Evolutionary conservation across 75 land plant genomes (phyloP).

Genomic region (Picea glauca): DNA sequence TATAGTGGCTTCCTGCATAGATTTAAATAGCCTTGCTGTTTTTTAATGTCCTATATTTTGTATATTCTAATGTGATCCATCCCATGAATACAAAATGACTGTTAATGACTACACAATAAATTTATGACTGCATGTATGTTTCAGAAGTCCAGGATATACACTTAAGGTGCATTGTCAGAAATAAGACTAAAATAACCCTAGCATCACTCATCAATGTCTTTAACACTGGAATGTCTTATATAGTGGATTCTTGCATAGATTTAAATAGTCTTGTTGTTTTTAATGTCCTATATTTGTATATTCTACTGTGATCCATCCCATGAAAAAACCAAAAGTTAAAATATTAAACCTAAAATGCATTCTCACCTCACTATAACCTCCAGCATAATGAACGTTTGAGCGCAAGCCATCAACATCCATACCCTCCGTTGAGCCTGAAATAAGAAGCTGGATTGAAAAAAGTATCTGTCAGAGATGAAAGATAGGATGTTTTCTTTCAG

Average conservation of each 20-base stretch:
- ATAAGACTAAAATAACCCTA: no score
- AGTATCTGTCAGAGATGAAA: not conserved
- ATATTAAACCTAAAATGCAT: no score
- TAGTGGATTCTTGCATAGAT: no score
- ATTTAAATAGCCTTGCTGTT: no score
- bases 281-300: not conserved
- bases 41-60: not conserved
- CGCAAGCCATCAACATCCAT: conserved; percentile 83
- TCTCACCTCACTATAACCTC: conserved; percentile 75
- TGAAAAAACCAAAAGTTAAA: not conserved
- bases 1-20: no score
- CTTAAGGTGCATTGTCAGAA: not conserved
- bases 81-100: not conserved
- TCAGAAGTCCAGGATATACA: not conserved
- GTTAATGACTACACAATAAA: no score
- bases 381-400: conserved; percentile 63
- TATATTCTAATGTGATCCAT: not conserved
- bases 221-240: no score
- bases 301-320: no score
- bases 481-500: not conserved
- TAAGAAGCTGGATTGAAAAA: conserved; percentile 53
- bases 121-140: not conserved
- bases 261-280: no score
- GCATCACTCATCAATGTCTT: no score
- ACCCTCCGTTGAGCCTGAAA: conserved; percentile 87